A percentile compares a stretch with the other conserved stretches of the same genome.
These are phyloP conservation scores for Allomyces macrogynus DNA, from an alignment of 192 early-diverging fungal genomes.

Conservation along the genomic window DNA sequence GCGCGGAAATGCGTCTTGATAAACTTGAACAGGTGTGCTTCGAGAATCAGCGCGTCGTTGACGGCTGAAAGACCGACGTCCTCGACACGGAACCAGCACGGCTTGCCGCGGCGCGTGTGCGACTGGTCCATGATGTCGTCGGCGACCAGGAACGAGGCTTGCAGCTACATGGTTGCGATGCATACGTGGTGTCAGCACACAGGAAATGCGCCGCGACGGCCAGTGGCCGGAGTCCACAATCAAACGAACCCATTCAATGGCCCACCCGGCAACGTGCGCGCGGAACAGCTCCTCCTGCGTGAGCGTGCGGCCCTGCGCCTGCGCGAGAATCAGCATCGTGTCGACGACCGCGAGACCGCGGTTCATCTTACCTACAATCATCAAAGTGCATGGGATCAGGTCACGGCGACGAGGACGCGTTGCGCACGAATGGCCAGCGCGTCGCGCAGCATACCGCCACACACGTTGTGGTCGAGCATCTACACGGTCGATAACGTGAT, in stretches of 20 bases:
- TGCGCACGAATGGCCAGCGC: background rate
- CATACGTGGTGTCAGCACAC: background rate
- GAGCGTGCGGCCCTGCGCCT: conserved; percentile 27
- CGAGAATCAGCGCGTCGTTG: conserved; percentile 90
- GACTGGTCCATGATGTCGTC: conserved; percentile 98
- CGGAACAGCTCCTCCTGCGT: conserved; percentile 62
- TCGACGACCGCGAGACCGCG: conserved; percentile 88
- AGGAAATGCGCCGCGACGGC: background rate
- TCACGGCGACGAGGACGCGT: background rate
- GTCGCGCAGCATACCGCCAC: conserved; percentile 25
- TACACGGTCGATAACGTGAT: conserved; percentile 16
- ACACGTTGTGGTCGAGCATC: conserved; percentile 32
- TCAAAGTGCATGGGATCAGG: background rate
- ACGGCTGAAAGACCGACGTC: conserved; percentile 77
- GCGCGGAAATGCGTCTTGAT: conserved; percentile 84
- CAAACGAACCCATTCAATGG: conserved; percentile 57
- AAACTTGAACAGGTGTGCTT: conserved; percentile 77
- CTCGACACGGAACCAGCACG: conserved; percentile 82
- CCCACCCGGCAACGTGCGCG: conserved; percentile 84
- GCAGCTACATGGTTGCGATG: conserved; percentile 38
- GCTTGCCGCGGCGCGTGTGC: conserved; percentile 86
- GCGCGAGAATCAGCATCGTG: conserved; percentile 59
- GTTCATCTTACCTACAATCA: conserved; percentile 76
- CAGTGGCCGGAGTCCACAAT: background rate
- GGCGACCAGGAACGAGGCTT: conserved; percentile 93